These are phyloP conservation scores for Mercurialis annua DNA, from an alignment of 345 rosid species.

Conservation along the genomic window DNA sequence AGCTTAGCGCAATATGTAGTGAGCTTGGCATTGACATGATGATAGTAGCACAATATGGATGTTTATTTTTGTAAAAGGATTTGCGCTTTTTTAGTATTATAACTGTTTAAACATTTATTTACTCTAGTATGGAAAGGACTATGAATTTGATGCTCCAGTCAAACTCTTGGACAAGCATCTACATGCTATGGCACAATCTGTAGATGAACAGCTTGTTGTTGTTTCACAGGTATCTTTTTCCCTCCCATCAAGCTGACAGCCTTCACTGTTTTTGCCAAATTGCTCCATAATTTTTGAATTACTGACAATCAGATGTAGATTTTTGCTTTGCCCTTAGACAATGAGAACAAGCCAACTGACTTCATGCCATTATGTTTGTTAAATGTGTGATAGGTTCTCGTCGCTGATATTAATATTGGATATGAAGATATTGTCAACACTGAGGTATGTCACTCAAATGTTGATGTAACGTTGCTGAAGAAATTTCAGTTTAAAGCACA, in stretches of 20 bases:
- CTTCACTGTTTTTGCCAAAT: too few relatives aligned
- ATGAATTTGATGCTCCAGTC: slow-evolving; percentile 94
- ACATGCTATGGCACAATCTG: slow-evolving; percentile 82
- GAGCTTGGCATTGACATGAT: neutral
- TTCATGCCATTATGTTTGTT: neutral
- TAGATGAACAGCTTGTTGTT: slow-evolving; percentile 83
- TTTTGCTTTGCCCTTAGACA: neutral
- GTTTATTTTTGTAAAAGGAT: neutral
- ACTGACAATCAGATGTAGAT: neutral
- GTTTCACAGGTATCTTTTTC: slow-evolving; percentile 69
- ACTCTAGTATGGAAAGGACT: slow-evolving; percentile 87
- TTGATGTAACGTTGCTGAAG: slow-evolving; percentile 2
- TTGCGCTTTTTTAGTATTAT: neutral
- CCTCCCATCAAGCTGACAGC: neutral
- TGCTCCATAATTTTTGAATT: too few relatives aligned
- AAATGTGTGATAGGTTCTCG: slow-evolving; percentile 62
- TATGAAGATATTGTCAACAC: slow-evolving; percentile 93
- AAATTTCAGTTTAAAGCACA: slow-evolving; percentile 6
- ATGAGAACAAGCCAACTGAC: neutral
- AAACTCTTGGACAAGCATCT: slow-evolving; percentile 84
- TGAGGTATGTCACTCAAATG: slow-evolving; percentile 39
- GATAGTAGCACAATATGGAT: neutral
- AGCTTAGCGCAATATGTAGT: neutral
- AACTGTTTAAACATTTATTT: neutral
- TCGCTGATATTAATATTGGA: slow-evolving; percentile 88